phyloP scores from a whole-genome alignment of 768 basidiomycete species.

The Xerocomellus chrysenteron region DNA sequence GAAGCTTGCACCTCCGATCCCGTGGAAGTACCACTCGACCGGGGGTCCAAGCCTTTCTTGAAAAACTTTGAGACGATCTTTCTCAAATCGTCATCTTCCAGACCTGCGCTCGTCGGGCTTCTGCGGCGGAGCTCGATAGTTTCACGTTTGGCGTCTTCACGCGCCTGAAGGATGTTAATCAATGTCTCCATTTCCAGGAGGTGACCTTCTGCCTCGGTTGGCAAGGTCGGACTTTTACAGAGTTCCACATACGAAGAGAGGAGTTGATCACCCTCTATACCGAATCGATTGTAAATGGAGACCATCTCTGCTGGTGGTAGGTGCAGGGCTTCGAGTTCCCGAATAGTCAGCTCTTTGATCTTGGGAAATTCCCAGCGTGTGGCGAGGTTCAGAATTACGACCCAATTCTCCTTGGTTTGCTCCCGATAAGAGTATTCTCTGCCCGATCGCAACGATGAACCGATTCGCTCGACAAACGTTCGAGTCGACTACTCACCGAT shows the following conservation, averaged over 20 bases:
- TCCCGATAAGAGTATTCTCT: conserved; percentile 57
- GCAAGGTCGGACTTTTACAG: conserved; percentile 50
- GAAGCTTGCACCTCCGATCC: conserved; percentile 19
- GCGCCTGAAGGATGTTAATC: conserved; percentile 50
- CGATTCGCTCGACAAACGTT: neutral
- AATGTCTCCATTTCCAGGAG: conserved; percentile 56
- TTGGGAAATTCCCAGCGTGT: conserved; percentile 55
- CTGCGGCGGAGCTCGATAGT: conserved; percentile 29
- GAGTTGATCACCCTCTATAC: conserved; percentile 50
- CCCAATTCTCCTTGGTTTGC: conserved; percentile 52
- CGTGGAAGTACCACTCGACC: conserved; percentile 12
- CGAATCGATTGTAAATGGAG: conserved; percentile 52
- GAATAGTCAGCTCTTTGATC: conserved; percentile 50
- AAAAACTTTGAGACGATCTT: conserved; percentile 36
- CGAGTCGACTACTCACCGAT: conserved; percentile 36
- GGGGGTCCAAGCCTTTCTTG: conserved; percentile 20
- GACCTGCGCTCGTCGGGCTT: conserved; percentile 33
- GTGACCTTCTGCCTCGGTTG: conserved; percentile 51
- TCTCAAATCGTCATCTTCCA: conserved; percentile 31
- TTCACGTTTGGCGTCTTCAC: conserved; percentile 47
- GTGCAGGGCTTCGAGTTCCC: conserved; percentile 49
- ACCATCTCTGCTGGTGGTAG: conserved; percentile 54
- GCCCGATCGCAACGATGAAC: neutral
- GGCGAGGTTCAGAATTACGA: conserved; percentile 51
- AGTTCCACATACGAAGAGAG: conserved; percentile 52